Conservation (phyloP, 1,284 basidiomycete genomes). For the Microbotryum scabiosae region DNA sequence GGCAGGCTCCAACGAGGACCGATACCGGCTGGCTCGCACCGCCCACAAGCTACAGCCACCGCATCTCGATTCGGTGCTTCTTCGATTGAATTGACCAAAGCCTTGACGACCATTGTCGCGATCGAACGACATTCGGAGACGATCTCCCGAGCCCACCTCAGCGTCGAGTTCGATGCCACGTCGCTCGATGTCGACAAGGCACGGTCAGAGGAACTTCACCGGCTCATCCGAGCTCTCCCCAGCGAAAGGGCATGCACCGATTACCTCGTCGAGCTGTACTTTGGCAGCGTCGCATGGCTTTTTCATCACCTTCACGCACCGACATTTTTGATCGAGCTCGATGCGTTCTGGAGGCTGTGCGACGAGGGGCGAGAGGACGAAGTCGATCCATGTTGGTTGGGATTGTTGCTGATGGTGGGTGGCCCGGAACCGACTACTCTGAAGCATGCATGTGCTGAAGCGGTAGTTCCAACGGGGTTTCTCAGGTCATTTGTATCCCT, state of each 20-base stretch:
- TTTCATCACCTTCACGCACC: conserved; percentile 23
- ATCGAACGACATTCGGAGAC: neutral
- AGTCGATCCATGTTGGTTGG: conserved; percentile 29
- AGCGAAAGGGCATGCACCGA: neutral
- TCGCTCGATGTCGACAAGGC: conserved; percentile 2
- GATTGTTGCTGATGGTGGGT: conserved; percentile 29
- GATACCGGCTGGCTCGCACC: neutral
- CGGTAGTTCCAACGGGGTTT: neutral
- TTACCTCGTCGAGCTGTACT: conserved; percentile 27
- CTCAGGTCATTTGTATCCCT: conserved; percentile 25
- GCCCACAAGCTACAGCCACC: neutral
- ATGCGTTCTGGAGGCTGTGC: conserved; percentile 23
- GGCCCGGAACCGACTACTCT: neutral
- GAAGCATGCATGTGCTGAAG: neutral
- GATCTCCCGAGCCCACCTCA: conserved; percentile 13
- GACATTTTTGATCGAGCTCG: conserved; percentile 28
- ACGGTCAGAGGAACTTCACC: conserved; percentile 8
- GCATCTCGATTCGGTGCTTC: conserved; percentile 17
- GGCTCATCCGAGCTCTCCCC: conserved; percentile 19
- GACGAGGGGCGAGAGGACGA: conserved; percentile 15
- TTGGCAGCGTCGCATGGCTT: conserved; percentile 25
- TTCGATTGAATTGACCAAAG: conserved; percentile 20
- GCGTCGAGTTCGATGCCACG: conserved; percentile 26
- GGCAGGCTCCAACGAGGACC: neutral
- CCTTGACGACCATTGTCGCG: conserved; percentile 24